Evolutionary conservation across 2,329 filamentous ascomycete species (phyloP).

Genomic region (Diplodia seriata): DNA sequence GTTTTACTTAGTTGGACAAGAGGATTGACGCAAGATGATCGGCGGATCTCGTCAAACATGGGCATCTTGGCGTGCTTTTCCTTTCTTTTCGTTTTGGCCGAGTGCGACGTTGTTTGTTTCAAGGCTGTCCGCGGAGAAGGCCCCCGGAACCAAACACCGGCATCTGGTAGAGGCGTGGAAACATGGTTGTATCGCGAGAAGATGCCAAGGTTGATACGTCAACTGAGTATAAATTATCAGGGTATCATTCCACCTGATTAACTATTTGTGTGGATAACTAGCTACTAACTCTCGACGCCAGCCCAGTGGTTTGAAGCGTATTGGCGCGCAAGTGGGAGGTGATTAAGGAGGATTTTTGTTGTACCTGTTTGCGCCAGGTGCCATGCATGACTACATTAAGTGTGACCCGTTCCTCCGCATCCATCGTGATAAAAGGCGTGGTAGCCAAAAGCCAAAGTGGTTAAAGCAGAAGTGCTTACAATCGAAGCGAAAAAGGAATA

Average conservation of each 20-base stretch:
- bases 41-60: conserved; percentile 2
- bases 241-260: conserved; percentile 29
- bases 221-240: conserved; percentile 14
- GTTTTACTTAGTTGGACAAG: conserved; percentile 2
- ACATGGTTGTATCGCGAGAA: background rate
- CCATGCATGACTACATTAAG: conserved; percentile 30
- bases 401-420: conserved; percentile 24
- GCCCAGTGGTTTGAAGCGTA: background rate
- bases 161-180: no score
- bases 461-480: conserved; percentile 18
- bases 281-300: conserved; percentile 10
- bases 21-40: conserved; percentile 23
- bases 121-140: background rate
- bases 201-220: background rate
- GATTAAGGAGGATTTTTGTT: conserved; percentile 26
- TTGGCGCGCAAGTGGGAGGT: background rate
- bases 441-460: conserved; percentile 13
- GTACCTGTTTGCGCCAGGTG: conserved; percentile 30
- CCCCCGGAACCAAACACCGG: no score
- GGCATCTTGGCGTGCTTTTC: background rate
- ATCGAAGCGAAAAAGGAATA: conserved; percentile 7
- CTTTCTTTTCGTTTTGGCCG: background rate
- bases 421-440: conserved; percentile 18
- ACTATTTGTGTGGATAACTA: conserved; percentile 21
- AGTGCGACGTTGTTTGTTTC: background rate